These are phyloP conservation scores for Pleoardoris graminearum DNA, from an alignment of 2,329 filamentous ascomycete species.

Conservation along the genomic window DNA sequence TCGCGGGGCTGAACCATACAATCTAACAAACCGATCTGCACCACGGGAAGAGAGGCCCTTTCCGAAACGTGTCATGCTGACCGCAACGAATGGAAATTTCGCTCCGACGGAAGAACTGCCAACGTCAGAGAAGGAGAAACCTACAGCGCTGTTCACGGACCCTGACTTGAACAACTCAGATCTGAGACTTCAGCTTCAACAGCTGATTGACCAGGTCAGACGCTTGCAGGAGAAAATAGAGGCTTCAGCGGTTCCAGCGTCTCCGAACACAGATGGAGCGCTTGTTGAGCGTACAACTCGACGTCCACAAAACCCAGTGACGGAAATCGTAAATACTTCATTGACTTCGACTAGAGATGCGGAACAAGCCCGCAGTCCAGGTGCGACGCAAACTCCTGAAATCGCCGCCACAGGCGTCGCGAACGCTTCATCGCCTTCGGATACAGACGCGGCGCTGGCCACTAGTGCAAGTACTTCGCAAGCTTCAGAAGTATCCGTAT, in stretches of 20 bases:
- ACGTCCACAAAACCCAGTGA: too few species aligned
- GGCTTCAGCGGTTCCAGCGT: neutral
- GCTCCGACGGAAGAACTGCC: neutral
- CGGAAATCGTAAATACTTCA: too few species aligned
- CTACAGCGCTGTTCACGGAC: neutral
- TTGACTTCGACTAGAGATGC: too few species aligned
- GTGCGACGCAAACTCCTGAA: too few species aligned
- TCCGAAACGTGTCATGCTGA: too few species aligned
- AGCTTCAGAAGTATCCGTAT: too few species aligned
- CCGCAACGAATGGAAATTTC: neutral
- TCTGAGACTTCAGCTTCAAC: constrained; percentile 18
- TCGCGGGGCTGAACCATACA: too few species aligned
- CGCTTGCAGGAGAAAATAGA: constrained; percentile 14
- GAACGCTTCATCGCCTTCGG: neutral
- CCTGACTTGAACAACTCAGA: neutral
- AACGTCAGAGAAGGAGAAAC: neutral
- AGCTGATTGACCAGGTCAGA: constrained; percentile 20
- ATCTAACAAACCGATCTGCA: neutral
- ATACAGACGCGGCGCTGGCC: too few species aligned
- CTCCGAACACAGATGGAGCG: neutral
- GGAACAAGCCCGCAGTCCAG: too few species aligned
- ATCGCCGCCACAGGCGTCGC: too few species aligned
- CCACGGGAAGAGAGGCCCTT: neutral
- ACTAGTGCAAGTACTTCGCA: neutral
- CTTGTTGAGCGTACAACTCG: too few species aligned